Percentiles rank a stretch among this genome's conserved stretches.
These are phyloP conservation scores for Hapsidospora chrysogenum DNA, from an alignment of 495 filamentous ascomycete genomes.

Conservation along the genomic window DNA sequence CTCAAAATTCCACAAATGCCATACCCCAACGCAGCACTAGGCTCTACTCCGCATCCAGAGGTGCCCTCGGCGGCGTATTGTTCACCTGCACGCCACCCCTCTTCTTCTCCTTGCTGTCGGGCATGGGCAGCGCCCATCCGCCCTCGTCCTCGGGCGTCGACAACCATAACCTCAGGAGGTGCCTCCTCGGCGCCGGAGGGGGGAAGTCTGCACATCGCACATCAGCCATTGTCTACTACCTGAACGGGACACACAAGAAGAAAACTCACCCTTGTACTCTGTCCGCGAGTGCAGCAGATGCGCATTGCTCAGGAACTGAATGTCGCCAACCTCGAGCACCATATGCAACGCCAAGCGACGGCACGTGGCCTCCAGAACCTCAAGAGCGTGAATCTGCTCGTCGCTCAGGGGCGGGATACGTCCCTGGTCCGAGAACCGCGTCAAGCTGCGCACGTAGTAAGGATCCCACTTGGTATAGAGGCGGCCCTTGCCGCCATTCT, in stretches of 20 bases:
- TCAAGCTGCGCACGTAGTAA: conserved; percentile 55
- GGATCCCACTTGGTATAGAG: conserved; percentile 58
- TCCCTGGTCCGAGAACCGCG: conserved; percentile 46
- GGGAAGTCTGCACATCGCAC: conserved; percentile 48
- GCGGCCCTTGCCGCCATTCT: conserved; percentile 23
- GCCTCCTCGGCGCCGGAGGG: conserved; percentile 40
- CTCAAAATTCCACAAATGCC: no score
- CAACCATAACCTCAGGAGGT: conserved; percentile 78
- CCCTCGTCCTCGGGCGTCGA: conserved; percentile 66
- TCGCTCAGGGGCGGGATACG: conserved; percentile 48
- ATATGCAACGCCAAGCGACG: conserved; percentile 51
- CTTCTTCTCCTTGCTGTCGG: conserved; percentile 68
- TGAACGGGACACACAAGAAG: neutral
- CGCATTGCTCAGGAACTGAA: conserved; percentile 56
- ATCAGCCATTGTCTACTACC: neutral
- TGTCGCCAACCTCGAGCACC: conserved; percentile 64
- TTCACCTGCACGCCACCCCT: conserved; percentile 77
- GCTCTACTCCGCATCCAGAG: neutral
- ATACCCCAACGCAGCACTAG: no score
- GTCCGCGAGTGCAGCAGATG: conserved; percentile 58
- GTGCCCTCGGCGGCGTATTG: conserved; percentile 16
- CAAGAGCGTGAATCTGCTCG: conserved; percentile 44
- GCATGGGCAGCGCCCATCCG: conserved; percentile 72
- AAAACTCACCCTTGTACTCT: conserved; percentile 31
- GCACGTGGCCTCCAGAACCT: conserved; percentile 52